Conservation (phyloP, 352 stramenopile species). For the Pythium scleroteichum region DNA sequence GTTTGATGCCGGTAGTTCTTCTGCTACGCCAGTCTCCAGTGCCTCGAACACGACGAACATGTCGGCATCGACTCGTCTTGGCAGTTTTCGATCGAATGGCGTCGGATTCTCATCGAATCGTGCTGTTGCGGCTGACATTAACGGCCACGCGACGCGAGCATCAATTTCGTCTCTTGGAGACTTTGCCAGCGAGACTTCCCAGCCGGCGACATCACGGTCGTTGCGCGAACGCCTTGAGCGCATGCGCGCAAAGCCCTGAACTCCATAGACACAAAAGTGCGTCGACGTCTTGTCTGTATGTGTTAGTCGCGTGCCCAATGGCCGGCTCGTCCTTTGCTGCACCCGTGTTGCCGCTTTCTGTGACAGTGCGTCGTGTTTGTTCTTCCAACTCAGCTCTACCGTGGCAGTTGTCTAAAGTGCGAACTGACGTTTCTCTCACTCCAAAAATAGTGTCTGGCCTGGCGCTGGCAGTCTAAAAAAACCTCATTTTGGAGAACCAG, state of each 20-base stretch:
- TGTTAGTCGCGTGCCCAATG: neutral
- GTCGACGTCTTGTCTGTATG: neutral
- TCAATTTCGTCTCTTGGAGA: slow-evolving; percentile 21
- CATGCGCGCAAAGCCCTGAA: slow-evolving; percentile 15
- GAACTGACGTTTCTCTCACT: slow-evolving; percentile 16
- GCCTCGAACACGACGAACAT: neutral
- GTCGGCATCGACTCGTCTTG: slow-evolving; percentile 19
- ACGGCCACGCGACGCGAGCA: slow-evolving; percentile 1
- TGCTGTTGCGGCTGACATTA: slow-evolving; percentile 47
- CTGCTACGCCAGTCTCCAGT: slow-evolving; percentile 10
- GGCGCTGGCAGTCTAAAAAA: slow-evolving; percentile 22
- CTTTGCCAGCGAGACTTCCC: slow-evolving; percentile 15
- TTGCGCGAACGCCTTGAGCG: slow-evolving; percentile 30
- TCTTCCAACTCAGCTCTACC: slow-evolving; percentile 1
- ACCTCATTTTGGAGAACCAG: slow-evolving; percentile 5
- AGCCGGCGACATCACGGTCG: slow-evolving; percentile 15
- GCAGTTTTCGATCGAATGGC: slow-evolving; percentile 29
- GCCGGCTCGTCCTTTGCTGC: too few species aligned
- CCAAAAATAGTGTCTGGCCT: slow-evolving; percentile 10
- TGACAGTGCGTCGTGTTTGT: too few species aligned
- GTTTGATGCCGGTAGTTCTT: slow-evolving; percentile 40
- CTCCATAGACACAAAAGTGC: neutral
- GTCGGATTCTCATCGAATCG: slow-evolving; percentile 36
- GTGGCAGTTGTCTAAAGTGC: slow-evolving; percentile 9
- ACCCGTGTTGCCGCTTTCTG: too few species aligned